A percentile compares a stretch with the other conserved stretches of the same genome.
These are phyloP conservation scores for Aristolochia fimbriata DNA, from an alignment of 164 flowering plant genomes.

Conservation along the genomic window DNA sequence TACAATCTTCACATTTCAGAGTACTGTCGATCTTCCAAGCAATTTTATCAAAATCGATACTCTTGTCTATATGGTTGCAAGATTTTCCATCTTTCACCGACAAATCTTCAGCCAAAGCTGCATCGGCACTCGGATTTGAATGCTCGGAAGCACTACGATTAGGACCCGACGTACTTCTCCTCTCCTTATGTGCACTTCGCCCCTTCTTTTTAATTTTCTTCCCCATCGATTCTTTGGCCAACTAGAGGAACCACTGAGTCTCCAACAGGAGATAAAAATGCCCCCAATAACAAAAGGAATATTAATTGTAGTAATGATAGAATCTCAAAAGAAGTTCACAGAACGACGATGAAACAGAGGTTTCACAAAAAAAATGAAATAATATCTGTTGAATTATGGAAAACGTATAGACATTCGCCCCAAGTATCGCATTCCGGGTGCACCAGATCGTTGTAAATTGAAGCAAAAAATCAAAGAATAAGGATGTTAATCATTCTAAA, in stretches of 20 bases:
- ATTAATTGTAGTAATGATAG: no score
- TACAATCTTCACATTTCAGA: slow-evolving; percentile 64
- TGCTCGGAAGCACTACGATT: slow-evolving; percentile 14
- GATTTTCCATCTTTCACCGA: slow-evolving; percentile 28
- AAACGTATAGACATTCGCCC: no score
- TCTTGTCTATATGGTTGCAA: slow-evolving; percentile 55
- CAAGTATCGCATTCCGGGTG: no score
- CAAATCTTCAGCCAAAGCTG: slow-evolving; percentile 21
- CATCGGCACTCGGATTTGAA: slow-evolving; percentile 15
- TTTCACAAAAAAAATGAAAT: no score
- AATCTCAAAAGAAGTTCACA: no score
- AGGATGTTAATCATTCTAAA: no score
- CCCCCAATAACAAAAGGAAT: no score
- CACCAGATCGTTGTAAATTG: no score
- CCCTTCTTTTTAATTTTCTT: slow-evolving; percentile 66
- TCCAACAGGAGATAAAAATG: no score
- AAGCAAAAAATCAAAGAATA: no score
- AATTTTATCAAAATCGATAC: slow-evolving; percentile 41
- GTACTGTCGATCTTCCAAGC: slow-evolving; percentile 28
- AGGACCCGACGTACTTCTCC: slow-evolving; percentile 16
- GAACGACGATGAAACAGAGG: no score
- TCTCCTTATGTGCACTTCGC: slow-evolving; percentile 42
- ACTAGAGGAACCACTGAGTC: neutral
- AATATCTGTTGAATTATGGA: no score
- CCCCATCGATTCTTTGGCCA: slow-evolving; percentile 53